These are phyloP conservation scores for Microascus cirrosus DNA, from an alignment of 2,329 filamentous ascomycete genomes.

Conservation along the genomic window DNA sequence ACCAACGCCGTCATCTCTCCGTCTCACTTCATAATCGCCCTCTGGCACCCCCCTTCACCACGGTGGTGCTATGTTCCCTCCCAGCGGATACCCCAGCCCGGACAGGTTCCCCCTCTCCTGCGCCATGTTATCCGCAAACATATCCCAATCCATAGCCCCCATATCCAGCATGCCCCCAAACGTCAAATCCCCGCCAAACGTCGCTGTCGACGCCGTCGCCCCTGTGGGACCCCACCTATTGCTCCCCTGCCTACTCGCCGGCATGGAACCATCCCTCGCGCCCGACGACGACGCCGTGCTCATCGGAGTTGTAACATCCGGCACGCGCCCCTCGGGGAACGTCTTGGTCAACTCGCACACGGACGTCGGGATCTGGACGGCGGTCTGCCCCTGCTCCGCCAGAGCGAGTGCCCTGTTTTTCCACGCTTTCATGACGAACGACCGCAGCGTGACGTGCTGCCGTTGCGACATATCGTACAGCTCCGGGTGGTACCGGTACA, in stretches of 20 bases:
- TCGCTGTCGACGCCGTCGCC: background rate
- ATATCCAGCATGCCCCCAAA: slow-evolving; percentile 2
- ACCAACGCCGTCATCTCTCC: too few relatives aligned
- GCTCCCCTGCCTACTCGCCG: background rate
- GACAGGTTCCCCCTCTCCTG: background rate
- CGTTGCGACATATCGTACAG: slow-evolving; percentile 31
- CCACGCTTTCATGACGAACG: slow-evolving; percentile 31
- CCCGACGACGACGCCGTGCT: background rate
- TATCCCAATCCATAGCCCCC: slow-evolving; percentile 3
- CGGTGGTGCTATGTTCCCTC: background rate
- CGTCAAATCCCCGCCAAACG: background rate
- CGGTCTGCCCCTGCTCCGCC: slow-evolving; percentile 8
- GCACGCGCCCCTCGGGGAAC: background rate
- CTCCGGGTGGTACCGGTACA: slow-evolving; percentile 38
- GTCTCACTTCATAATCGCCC: too few relatives aligned
- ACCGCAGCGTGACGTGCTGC: slow-evolving; percentile 23
- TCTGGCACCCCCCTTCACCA: background rate
- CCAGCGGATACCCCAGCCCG: background rate
- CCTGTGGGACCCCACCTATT: background rate
- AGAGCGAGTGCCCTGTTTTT: slow-evolving; percentile 22
- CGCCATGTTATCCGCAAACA: slow-evolving; percentile 4
- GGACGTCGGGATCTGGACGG: background rate
- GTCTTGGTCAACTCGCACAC: background rate
- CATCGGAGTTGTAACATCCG: background rate
- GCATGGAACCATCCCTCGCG: background rate